Evolutionary conservation across 257 asterid genomes (phyloP).

Genomic region (Thymus quinquecostatus): DNA sequence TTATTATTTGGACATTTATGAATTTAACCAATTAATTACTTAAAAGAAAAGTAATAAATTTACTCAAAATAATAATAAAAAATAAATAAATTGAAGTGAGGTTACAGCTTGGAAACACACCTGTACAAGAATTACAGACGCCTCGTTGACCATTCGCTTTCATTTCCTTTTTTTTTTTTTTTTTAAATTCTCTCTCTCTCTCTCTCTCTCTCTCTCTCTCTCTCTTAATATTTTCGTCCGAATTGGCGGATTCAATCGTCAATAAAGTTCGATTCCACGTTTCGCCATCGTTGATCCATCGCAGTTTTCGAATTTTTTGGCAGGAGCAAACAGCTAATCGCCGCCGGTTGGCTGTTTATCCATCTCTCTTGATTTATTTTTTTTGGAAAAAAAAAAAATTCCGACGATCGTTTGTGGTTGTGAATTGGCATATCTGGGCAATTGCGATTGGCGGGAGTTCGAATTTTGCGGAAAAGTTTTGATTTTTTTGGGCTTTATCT

Average conservation of each 20-base stretch:
- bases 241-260: conserved; percentile 12
- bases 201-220: too few relatives aligned
- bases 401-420: conserved; percentile 27
- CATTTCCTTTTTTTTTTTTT: neutral
- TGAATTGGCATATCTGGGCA: conserved; percentile 21
- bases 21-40: too few relatives aligned
- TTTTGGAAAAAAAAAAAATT: neutral
- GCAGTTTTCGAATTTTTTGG: neutral
- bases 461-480: conserved; percentile 17
- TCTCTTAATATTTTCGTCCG: neutral
- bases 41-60: neutral
- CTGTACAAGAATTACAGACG: conserved; percentile 3
- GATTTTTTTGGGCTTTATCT: conserved; percentile 11
- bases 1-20: too few relatives aligned
- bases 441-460: conserved; percentile 50
- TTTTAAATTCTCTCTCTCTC: too few relatives aligned
- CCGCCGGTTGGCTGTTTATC: conserved; percentile 25
- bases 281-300: conserved; percentile 2
- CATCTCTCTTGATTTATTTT: neutral
- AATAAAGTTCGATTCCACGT: neutral
- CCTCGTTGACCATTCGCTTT: conserved; percentile 25
- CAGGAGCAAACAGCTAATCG: conserved; percentile 24
- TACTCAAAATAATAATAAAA: neutral
- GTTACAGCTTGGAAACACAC: conserved; percentile 26
- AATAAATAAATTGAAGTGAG: neutral